Percentiles rank a stretch among this genome's conserved stretches.
Evolutionary conservation across 2,329 filamentous ascomycete species (phyloP).

Genomic region (Penicillium sp.): DNA sequence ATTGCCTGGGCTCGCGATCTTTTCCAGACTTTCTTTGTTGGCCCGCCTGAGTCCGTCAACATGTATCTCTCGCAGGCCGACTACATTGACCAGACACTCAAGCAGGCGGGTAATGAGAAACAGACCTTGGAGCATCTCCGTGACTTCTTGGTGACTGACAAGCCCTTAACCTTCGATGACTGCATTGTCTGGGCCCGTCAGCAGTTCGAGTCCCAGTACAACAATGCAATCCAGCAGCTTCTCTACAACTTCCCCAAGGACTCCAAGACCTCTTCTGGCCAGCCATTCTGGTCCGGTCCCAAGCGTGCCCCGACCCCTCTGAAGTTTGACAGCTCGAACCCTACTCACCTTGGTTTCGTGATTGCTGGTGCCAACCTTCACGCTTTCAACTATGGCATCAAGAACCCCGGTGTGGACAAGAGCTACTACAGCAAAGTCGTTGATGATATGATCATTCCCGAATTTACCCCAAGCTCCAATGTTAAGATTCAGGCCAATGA

Average conservation of each 20-base stretch:
- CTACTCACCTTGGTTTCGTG: slow-evolving; percentile 84
- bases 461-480: slow-evolving; percentile 83
- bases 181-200: slow-evolving; percentile 93
- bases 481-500: slow-evolving; percentile 98
- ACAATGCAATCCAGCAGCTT: slow-evolving; percentile 93
- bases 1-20: slow-evolving; percentile 97
- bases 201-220: slow-evolving; percentile 94
- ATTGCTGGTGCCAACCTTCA: slow-evolving; percentile 87
- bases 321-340: slow-evolving; percentile 81
- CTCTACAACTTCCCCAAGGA: slow-evolving; percentile 98
- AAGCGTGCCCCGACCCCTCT: slow-evolving; percentile 93
- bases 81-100: slow-evolving; percentile 81
- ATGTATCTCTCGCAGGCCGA: slow-evolving; percentile 88
- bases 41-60: slow-evolving; percentile 90
- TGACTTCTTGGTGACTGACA: slow-evolving; percentile 86
- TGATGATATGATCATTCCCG: slow-evolving; percentile 90
- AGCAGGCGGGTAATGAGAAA: slow-evolving; percentile 93
- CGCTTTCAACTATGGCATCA: slow-evolving; percentile 97
- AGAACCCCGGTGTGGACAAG: slow-evolving; percentile 70
- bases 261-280: slow-evolving; percentile 79
- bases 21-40: slow-evolving; percentile 92
- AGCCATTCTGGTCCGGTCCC: slow-evolving; percentile 95
- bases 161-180: slow-evolving; percentile 89
- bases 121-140: slow-evolving; percentile 85
- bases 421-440: slow-evolving; percentile 75